phyloP scores from a whole-genome alignment of 2,329 filamentous ascomycete species.

The Colletotrichum somersetense region DNA sequence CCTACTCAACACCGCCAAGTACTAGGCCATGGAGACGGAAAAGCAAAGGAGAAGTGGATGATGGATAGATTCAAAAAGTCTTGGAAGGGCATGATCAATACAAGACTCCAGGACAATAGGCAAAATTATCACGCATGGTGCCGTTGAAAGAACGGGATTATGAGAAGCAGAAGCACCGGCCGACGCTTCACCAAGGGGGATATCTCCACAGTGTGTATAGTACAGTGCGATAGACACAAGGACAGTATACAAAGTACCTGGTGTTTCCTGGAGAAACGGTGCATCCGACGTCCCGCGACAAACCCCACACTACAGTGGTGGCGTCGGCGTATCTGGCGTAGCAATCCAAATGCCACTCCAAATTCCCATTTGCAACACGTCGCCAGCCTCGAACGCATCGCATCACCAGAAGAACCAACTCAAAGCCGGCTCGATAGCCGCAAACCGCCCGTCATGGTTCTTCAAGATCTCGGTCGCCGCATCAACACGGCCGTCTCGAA shows the following conservation, averaged over 20 bases:
- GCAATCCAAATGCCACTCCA: constrained; percentile 40
- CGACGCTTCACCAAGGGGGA: too few species aligned
- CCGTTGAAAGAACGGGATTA: too few species aligned
- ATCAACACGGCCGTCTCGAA: constrained; percentile 97
- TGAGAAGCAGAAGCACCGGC: too few species aligned
- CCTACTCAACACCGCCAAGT: too few species aligned
- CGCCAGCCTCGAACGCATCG: constrained; percentile 26
- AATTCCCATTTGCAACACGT: constrained; percentile 42
- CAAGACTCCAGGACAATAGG: too few species aligned
- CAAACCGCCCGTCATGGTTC: constrained; percentile 77
- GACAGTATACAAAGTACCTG: neutral
- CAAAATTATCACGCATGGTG: too few species aligned
- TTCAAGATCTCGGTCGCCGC: constrained; percentile 97
- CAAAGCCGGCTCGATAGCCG: constrained; percentile 43
- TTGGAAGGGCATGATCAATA: too few species aligned
- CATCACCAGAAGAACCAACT: constrained; percentile 25
- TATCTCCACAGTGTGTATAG: neutral
- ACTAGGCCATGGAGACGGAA: too few species aligned
- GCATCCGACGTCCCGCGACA: constrained; percentile 20
- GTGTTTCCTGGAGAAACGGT: constrained; percentile 29
- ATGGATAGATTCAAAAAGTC: too few species aligned
- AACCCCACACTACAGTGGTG: constrained; percentile 12
- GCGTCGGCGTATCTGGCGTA: constrained; percentile 1
- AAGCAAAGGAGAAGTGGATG: too few species aligned
- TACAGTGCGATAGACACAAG: fast-evolving